Evolutionary conservation across 169 alveolate genomes (phyloP).

Genomic region (Sarcocystis neurona): DNA sequence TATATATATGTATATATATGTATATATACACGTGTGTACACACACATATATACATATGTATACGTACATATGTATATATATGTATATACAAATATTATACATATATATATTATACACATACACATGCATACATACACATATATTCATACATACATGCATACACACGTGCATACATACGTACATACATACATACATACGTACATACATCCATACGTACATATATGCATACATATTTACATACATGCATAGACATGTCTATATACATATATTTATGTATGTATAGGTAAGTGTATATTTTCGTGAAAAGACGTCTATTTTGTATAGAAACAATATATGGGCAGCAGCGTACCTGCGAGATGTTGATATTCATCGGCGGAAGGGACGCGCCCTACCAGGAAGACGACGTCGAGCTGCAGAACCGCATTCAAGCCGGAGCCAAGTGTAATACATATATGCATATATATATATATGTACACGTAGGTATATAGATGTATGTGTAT

Average conservation of each 20-base stretch:
- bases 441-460: neutral
- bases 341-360: constrained; percentile 56
- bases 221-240: neutral
- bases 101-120: neutral
- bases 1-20: neutral
- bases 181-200: neutral
- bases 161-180: too few relatives aligned
- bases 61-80: too few relatives aligned
- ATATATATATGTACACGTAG: neutral
- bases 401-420: constrained; percentile 27
- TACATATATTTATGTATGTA: neutral
- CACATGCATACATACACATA: too few relatives aligned
- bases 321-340: too few relatives aligned
- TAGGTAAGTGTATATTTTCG: neutral
- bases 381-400: constrained; percentile 49
- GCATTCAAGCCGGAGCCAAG: neutral
- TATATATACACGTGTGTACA: neutral
- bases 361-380: constrained; percentile 36
- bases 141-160: neutral
- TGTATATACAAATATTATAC: neutral
- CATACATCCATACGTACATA: neutral
- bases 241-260: neutral
- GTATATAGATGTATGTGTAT: too few relatives aligned
- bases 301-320: too few relatives aligned
- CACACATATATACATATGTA: neutral